Base-by-base conservation (phyloP, 2,329 filamentous ascomycete genomes). In the Pseudogymnoascus destructans region DNA sequence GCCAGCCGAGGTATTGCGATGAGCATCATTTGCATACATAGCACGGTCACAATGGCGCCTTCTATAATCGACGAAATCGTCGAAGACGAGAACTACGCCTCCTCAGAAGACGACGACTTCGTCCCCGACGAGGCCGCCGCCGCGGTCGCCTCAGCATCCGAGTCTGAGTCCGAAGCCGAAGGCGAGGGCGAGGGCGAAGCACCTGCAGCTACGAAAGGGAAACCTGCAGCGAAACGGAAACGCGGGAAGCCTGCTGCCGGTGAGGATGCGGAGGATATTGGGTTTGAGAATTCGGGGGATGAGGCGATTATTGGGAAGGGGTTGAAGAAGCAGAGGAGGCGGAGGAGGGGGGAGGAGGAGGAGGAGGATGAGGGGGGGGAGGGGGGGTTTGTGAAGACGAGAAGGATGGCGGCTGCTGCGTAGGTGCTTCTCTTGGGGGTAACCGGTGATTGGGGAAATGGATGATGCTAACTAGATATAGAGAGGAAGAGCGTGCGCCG, bases 61-160 rank as follows among this genome's bases (percentile, higher is more conserved):
- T 67, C 71, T 70, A 67, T 70, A 66, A 70, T 69, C 68, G 70
- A 66, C 63, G 38, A 42, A n/a, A 5, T 63, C 15, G 38, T 63
- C 15, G 62, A 62, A 3, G 66, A 69, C 27, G 78, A 80, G 60
- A 73, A 80, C 60, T 88, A 88, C 65, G 80, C 77, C 13, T 87
- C 85, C 1, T 84, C 84, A 3, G 82, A 88, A 63, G 86, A 89
- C 67, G 86, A 85, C 8, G 85, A 89, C 67, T 89, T 89, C 61
- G 79, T 82, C 21, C 80, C 79, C n/a, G 82, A 81, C 49, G 74
- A 75, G 15, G 76, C 67, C 25, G 65, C 71, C 35, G 69, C 66
- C 11, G 66, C 70, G n/a, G 74, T 74, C 21, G 68, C 64, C 30
- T 75, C 73, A 13, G 74, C 71, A 11, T 76, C 75, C 0, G 81